phyloP scores from a whole-genome alignment of 805 yeast genomes.

The Wickerhamiella vanderwaltii region DNA sequence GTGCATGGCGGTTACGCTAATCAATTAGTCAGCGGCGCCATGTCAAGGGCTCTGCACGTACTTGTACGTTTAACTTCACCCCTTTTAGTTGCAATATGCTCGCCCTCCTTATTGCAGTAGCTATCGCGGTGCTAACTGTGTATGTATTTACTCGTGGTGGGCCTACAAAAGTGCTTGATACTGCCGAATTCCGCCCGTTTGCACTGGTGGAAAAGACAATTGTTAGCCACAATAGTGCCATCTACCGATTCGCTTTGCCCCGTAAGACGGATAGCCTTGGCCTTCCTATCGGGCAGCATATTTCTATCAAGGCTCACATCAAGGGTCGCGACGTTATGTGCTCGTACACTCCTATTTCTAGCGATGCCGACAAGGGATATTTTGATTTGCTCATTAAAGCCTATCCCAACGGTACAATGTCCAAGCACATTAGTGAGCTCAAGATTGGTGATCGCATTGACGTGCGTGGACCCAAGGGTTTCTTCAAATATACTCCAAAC shows the following conservation, averaged over 20 bases:
- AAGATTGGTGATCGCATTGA: constrained; percentile 67
- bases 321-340: constrained; percentile 71
- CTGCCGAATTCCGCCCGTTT: constrained; percentile 59
- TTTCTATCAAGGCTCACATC: constrained; percentile 62
- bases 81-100: no score
- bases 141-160: not conserved
- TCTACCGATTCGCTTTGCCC: constrained; percentile 73
- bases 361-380: constrained; percentile 55
- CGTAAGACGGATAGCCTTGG: constrained; percentile 63
- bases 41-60: no score
- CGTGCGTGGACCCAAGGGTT: constrained; percentile 74
- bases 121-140: not conserved
- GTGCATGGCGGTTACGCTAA: no score
- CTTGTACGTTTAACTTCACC: no score
- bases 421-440: constrained; percentile 58
- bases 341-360: constrained; percentile 82
- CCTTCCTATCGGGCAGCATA: constrained; percentile 89
- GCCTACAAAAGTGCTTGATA: constrained; percentile 39
- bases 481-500: constrained; percentile 70
- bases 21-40: no score
- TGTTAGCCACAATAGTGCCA: constrained; percentile 67
- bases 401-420: constrained; percentile 75
- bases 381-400: constrained; percentile 77
- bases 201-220: constrained; percentile 67
- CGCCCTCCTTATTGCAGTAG: not conserved